phyloP scores from a whole-genome alignment of 2,329 filamentous ascomycete species.

The Bimuria novae-zelandiae region DNA sequence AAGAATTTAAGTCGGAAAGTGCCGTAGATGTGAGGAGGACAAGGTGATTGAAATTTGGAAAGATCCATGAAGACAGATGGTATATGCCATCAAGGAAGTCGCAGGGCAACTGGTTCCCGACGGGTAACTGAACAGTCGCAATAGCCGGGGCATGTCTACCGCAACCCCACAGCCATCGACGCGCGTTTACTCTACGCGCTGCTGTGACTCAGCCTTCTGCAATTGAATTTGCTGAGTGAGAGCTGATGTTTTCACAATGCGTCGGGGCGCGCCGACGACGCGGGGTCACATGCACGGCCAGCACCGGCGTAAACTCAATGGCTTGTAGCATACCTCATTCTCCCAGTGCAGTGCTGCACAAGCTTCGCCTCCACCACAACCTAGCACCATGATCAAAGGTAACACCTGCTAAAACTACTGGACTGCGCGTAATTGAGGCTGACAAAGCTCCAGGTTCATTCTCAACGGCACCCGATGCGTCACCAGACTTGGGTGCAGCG shows the following conservation, averaged over 20 bases:
- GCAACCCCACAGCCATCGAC: neutral
- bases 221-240: neutral
- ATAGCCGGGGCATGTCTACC: neutral
- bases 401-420: neutral
- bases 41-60: no score
- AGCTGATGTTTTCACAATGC: neutral
- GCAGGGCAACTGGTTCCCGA: neutral
- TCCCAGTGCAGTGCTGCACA: neutral
- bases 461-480: slow-evolving; percentile 42
- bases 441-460: slow-evolving; percentile 10
- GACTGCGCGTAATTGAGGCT: slow-evolving; percentile 6
- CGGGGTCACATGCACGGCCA: slow-evolving; percentile 2
- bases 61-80: no score
- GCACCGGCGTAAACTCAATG: neutral
- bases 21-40: no score
- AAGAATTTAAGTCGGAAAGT: no score
- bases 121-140: neutral
- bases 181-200: neutral
- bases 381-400: slow-evolving; percentile 17
- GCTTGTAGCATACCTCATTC: neutral
- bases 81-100: neutral
- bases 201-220: neutral
- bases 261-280: neutral
- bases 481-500: slow-evolving; percentile 38
- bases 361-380: slow-evolving; percentile 1